phyloP scores from a whole-genome alignment of 1,284 basidiomycete genomes.

The Leccinum pachyderme region DNA sequence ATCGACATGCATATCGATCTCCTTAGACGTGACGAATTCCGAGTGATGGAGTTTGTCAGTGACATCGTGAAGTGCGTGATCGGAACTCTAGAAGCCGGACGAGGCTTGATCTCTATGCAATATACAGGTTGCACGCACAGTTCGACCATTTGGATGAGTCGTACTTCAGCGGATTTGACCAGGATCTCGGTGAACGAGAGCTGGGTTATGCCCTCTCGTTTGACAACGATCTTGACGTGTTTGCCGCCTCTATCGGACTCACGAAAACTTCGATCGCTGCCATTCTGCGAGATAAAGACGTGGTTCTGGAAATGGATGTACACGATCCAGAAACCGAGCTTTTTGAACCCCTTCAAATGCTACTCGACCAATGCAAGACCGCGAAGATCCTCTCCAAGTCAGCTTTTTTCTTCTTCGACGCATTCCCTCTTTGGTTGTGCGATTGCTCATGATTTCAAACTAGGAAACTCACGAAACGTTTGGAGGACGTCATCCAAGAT shows the following conservation, averaged over 20 bases:
- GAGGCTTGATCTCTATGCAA: neutral
- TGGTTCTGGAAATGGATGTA: slow-evolving; percentile 68
- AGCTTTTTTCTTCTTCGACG: slow-evolving; percentile 23
- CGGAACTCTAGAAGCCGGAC: neutral
- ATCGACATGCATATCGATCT: slow-evolving; percentile 90
- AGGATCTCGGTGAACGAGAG: slow-evolving; percentile 86
- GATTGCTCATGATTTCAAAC: slow-evolving; percentile 5
- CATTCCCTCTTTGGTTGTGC: neutral
- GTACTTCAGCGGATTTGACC: slow-evolving; percentile 78
- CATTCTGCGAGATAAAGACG: slow-evolving; percentile 76
- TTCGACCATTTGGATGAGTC: slow-evolving; percentile 89
- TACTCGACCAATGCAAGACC: slow-evolving; percentile 78
- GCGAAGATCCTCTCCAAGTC: slow-evolving; percentile 82
- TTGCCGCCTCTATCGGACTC: slow-evolving; percentile 85
- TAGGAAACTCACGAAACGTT: slow-evolving; percentile 82
- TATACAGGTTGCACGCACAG: slow-evolving; percentile 77
- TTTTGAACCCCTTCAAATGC: slow-evolving; percentile 76
- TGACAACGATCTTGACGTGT: slow-evolving; percentile 89
- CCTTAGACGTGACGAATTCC: slow-evolving; percentile 84
- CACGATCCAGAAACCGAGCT: slow-evolving; percentile 71
- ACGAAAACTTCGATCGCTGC: slow-evolving; percentile 80
- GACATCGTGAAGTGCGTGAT: slow-evolving; percentile 78
- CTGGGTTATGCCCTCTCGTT: slow-evolving; percentile 78
- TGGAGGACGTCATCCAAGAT: slow-evolving; percentile 77
- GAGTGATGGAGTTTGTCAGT: slow-evolving; percentile 87